A percentile compares a stretch with the other conserved stretches of the same genome.
phyloP scores from a whole-genome alignment of 2,329 filamentous ascomycete genomes.

The Pseudonectria buxi region DNA sequence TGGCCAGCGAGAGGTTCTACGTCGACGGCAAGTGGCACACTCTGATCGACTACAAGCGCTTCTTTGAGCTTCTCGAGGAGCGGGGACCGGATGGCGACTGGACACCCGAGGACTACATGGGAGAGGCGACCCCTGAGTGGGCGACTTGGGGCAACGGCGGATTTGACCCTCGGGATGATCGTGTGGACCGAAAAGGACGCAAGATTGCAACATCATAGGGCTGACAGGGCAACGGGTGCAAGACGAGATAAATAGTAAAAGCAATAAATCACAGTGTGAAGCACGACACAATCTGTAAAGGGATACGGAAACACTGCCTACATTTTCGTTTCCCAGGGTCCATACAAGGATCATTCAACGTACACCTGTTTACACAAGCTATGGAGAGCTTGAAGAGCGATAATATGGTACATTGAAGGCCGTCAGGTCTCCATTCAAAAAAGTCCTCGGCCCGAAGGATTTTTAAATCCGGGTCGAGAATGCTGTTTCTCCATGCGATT shows the following conservation, averaged over 20 bases:
- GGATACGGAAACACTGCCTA: conserved; percentile 25
- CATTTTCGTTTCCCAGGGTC: conserved; percentile 25
- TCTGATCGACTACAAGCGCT: conserved; percentile 80
- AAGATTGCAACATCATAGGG: conserved; percentile 39
- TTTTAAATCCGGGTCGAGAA: conserved; percentile 4
- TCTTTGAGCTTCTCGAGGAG: conserved; percentile 77
- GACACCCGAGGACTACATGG: conserved; percentile 86
- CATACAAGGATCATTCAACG: conserved; percentile 25
- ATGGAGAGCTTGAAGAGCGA: conserved; percentile 30
- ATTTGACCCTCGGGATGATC: conserved; percentile 83
- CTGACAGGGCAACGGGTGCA: conserved; percentile 1
- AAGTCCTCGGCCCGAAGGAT: conserved; percentile 5
- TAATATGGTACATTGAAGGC: conserved; percentile 36
- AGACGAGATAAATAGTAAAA: conserved; percentile 8
- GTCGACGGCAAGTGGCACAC: conserved; percentile 81
- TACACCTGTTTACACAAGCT: conserved; percentile 37
- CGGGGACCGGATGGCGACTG: conserved; percentile 61
- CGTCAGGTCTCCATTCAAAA: conserved; percentile 20
- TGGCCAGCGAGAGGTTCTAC: conserved; percentile 76
- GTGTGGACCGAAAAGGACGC: conserved; percentile 81
- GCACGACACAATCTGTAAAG: conserved; percentile 18
- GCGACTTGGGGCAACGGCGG: conserved; percentile 90
- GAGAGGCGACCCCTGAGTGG: conserved; percentile 80
- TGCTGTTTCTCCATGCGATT: conserved; percentile 3
- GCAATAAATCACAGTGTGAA: conserved; percentile 10